Evolutionary conservation across 2,329 filamentous ascomycete genomes (phyloP).

Genomic region (Xylaria digitata): DNA sequence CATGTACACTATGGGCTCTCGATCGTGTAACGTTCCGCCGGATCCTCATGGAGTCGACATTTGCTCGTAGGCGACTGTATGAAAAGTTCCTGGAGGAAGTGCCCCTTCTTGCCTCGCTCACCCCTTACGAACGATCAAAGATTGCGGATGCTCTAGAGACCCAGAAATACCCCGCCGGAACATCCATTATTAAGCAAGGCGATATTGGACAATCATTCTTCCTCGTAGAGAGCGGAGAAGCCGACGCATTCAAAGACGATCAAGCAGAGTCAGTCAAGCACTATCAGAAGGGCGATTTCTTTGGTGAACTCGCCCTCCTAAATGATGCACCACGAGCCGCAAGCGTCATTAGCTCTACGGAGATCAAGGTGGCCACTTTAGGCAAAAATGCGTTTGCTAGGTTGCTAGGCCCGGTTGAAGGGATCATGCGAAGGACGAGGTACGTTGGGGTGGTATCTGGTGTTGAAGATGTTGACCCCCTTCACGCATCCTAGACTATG

Average conservation of each 20-base stretch:
- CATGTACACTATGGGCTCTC: constrained; percentile 89
- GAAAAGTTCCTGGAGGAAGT: constrained; percentile 97
- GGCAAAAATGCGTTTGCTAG: constrained; percentile 96
- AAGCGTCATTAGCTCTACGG: constrained; percentile 83
- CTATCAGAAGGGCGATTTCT: constrained; percentile 94
- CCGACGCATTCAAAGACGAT: constrained; percentile 86
- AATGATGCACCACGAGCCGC: constrained; percentile 95
- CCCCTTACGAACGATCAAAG: constrained; percentile 93
- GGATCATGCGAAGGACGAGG: constrained; percentile 87
- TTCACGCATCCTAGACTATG: constrained; percentile 56
- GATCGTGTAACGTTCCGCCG: constrained; percentile 97
- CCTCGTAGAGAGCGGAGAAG: constrained; percentile 87
- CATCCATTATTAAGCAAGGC: constrained; percentile 89
- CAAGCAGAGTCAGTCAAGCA: constrained; percentile 76
- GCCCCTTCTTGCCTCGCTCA: constrained; percentile 82
- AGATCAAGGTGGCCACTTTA: constrained; percentile 92
- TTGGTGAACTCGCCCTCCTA: constrained; percentile 92
- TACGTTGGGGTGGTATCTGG: constrained; percentile 70
- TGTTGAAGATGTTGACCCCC: constrained; percentile 75
- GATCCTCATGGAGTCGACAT: constrained; percentile 98
- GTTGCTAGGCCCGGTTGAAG: constrained; percentile 89
- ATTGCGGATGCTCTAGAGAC: constrained; percentile 97
- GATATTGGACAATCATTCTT: constrained; percentile 94
- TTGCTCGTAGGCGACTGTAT: constrained; percentile 95
- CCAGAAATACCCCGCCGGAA: constrained; percentile 81